Evolutionary conservation across 164 flowering plant species (phyloP).

Genomic region (Buxus sempervirens): DNA sequence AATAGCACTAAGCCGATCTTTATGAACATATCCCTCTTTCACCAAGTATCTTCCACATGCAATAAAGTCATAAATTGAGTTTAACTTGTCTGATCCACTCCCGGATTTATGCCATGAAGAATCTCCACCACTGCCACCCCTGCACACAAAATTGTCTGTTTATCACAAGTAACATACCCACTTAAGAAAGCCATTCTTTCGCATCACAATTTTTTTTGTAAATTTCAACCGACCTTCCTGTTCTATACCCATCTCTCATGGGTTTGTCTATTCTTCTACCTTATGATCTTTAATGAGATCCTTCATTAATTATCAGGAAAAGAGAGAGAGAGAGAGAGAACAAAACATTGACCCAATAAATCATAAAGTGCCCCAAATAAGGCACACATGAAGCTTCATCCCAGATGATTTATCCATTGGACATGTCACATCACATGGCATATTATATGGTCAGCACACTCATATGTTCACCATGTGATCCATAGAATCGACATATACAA

Average conservation of each 20-base stretch:
- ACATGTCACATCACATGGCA: not conserved
- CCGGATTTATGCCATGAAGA: slow-evolving; percentile 88
- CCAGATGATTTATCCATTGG: not conserved
- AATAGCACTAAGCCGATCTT: slow-evolving; percentile 54
- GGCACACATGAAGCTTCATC: not conserved
- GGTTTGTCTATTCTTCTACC: too few relatives aligned
- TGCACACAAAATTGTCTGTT: slow-evolving; percentile 23
- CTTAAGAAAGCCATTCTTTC: not conserved
- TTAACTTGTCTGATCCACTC: slow-evolving; percentile 54
- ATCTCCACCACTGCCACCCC: slow-evolving; percentile 82
- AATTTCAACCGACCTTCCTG: too few relatives aligned
- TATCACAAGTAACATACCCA: not conserved
- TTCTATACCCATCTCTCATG: too few relatives aligned
- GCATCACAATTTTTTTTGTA: not conserved
- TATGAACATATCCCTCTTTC: slow-evolving; percentile 56
- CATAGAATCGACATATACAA: too few relatives aligned
- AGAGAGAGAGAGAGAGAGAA: too few relatives aligned
- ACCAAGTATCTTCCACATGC: slow-evolving; percentile 73
- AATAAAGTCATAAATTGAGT: slow-evolving; percentile 72
- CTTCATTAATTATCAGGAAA: too few relatives aligned
- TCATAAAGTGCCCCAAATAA: not conserved
- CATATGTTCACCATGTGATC: not conserved
- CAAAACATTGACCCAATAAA: not conserved
- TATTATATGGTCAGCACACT: not conserved
- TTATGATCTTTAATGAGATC: too few relatives aligned